phyloP scores from a whole-genome alignment of 2,329 filamentous ascomycete genomes.

The Pestalotiopsis sp. region DNA sequence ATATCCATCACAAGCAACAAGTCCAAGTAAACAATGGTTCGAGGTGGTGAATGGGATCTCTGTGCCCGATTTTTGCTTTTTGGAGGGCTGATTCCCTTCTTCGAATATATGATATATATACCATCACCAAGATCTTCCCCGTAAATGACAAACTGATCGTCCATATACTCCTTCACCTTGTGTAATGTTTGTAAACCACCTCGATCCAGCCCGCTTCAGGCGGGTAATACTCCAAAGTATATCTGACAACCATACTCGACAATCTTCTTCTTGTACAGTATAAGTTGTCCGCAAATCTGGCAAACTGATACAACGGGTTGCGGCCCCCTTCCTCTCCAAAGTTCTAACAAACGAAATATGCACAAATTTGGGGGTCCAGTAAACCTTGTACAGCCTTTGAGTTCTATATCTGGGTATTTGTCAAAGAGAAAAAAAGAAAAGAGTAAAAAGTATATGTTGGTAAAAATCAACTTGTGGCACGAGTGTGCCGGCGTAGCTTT shows the following conservation, averaged over 20 bases:
- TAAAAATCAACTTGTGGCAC: not conserved
- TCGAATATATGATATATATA: not conserved
- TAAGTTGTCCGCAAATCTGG: slow-evolving; percentile 16
- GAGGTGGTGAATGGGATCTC: not conserved
- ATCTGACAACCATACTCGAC: slow-evolving; percentile 2
- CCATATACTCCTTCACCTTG: not conserved
- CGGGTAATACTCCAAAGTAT: not conserved
- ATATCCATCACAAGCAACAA: too few species aligned
- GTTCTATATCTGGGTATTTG: slow-evolving; percentile 39
- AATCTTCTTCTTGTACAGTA: slow-evolving; percentile 28
- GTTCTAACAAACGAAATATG: slow-evolving; percentile 35
- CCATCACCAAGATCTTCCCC: slow-evolving; percentile 14
- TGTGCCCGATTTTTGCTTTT: not conserved
- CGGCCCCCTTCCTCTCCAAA: slow-evolving; percentile 19
- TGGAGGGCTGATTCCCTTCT: not conserved
- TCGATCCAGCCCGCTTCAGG: not conserved
- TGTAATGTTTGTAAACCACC: not conserved
- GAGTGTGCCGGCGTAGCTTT: slow-evolving; percentile 18
- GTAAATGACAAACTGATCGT: slow-evolving; percentile 25
- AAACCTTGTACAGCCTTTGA: slow-evolving; percentile 30
- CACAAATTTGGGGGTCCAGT: slow-evolving; percentile 23
- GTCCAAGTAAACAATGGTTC: not conserved
- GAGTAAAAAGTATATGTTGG: slow-evolving; percentile 11
- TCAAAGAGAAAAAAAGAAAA: slow-evolving; percentile 28
- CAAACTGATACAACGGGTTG: slow-evolving; percentile 16